Evolutionary conservation across 208 protist genomes (phyloP).

Genomic region (Leishmania martiniquensis): DNA sequence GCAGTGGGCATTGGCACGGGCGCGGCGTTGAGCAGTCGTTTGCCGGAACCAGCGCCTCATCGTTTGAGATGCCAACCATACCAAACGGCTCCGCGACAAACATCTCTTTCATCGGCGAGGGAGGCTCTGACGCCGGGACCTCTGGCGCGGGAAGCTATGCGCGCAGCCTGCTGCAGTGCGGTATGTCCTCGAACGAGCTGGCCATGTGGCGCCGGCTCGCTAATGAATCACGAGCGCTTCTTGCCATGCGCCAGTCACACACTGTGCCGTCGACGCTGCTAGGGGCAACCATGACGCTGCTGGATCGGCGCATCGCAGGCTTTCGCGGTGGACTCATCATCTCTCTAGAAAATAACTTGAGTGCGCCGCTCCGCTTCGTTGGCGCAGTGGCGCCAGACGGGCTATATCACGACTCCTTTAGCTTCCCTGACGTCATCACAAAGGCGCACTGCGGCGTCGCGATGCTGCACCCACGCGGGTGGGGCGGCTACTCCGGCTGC

Average conservation of each 20-base stretch:
- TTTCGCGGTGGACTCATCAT: constrained; percentile 48
- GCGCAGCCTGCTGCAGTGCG: constrained; percentile 25
- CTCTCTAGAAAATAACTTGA: constrained; percentile 68
- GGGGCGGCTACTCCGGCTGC: constrained; percentile 67
- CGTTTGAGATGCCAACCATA: background rate
- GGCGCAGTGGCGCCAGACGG: constrained; percentile 48
- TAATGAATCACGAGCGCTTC: constrained; percentile 59
- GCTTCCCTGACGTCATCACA: constrained; percentile 58
- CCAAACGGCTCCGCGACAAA: background rate
- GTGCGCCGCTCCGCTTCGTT: constrained; percentile 44
- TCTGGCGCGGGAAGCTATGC: background rate
- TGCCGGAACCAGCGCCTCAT: background rate
- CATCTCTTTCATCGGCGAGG: constrained; percentile 4
- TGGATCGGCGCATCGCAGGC: constrained; percentile 41
- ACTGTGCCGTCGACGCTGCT: constrained; percentile 51
- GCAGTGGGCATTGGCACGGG: background rate
- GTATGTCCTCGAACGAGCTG: constrained; percentile 49
- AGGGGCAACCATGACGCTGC: constrained; percentile 51
- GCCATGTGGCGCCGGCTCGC: constrained; percentile 57
- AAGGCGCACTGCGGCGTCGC: constrained; percentile 54
- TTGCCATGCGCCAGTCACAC: constrained; percentile 55
- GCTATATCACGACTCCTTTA: constrained; percentile 42
- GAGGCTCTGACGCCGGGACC: background rate
- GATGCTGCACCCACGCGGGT: constrained; percentile 59
- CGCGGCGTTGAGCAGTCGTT: background rate